Evolutionary conservation across 441 rosid species (phyloP).

Genomic region (Jatropha podagrica): DNA sequence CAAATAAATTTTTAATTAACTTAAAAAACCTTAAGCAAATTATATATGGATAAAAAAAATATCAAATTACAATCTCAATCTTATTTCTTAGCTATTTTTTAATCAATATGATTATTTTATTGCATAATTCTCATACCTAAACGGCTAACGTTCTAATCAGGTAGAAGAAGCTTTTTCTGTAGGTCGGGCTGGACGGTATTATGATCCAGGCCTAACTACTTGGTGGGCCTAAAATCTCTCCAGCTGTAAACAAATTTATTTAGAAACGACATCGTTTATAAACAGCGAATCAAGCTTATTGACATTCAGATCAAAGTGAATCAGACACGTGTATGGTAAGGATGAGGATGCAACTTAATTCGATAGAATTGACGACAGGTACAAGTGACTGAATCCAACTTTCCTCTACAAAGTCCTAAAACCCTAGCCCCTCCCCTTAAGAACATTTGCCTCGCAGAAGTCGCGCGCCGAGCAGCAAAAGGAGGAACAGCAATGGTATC

Average conservation of each 20-base stretch:
- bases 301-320: neutral
- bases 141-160: too few relatives aligned
- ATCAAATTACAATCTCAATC: too few relatives aligned
- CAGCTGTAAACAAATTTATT: neutral
- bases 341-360: neutral
- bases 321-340: neutral
- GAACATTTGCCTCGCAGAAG: slow-evolving; percentile 21
- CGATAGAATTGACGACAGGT: neutral
- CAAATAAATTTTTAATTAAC: too few relatives aligned
- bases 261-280: neutral
- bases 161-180: too few relatives aligned
- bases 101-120: too few relatives aligned
- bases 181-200: neutral
- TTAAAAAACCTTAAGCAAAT: too few relatives aligned
- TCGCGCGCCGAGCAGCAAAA: slow-evolving; percentile 17
- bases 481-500: slow-evolving; percentile 31
- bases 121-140: too few relatives aligned
- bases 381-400: neutral
- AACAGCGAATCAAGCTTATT: neutral
- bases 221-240: neutral
- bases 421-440: slow-evolving; percentile 25
- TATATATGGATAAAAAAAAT: too few relatives aligned
- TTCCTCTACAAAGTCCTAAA: slow-evolving; percentile 15
- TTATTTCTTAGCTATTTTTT: too few relatives aligned
- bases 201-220: neutral